Evolutionary conservation across 148 eudicot species (phyloP), one percentile per base, ranked within the genome.

Genomic region (Chenopodium suecicum): DNA sequence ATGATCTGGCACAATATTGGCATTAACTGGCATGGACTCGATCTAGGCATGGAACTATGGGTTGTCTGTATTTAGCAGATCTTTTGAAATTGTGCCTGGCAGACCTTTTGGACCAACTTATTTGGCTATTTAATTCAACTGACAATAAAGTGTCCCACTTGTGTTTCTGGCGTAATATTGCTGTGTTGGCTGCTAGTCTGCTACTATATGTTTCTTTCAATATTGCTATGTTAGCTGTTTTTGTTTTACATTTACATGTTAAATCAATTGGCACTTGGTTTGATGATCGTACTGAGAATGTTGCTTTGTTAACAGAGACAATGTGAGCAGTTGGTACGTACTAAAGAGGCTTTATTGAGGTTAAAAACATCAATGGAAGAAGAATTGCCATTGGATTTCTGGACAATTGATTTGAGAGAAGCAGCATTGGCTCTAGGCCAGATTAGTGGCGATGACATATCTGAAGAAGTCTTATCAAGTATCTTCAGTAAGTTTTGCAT

Each of bases 351-450:
- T 47, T 79, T 95, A 54, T n/a, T 77, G 56, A 90, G 99, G 85
- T 76, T 95, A 74, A 91, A 86, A 81, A 84, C 87, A 2, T 92
- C 98, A 0, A 94, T 93, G 71, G 90, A 90, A 34, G 91, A 95
- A 77, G 92, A 90, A 50, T 81, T 91, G 58, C 98, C 99, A 0
- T 84, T 91, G 0, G 99, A 95, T 66, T 95, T 95, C 75, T 95
- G 99, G 99, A 94, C 97, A 1, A 91, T 93, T 63, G 99, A 95
- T 85, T 82, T 95, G 74, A 88, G 99, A 83, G 99, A 92, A 83
- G 98, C 99, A 69, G 93, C 90, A 23, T 79, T 92, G 74, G 98
- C 97, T 32, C 92, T 95, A 63, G 97, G 92, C n/a, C 94, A 93
- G 86, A 92, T 95, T 25, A 88, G 90, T 60, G 99, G 99, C 56